A percentile compares a stretch with the other conserved stretches of the same genome.
Conservation (phyloP, 2,329 filamentous ascomycete species). For the Macrophomina phaseolina region DNA sequence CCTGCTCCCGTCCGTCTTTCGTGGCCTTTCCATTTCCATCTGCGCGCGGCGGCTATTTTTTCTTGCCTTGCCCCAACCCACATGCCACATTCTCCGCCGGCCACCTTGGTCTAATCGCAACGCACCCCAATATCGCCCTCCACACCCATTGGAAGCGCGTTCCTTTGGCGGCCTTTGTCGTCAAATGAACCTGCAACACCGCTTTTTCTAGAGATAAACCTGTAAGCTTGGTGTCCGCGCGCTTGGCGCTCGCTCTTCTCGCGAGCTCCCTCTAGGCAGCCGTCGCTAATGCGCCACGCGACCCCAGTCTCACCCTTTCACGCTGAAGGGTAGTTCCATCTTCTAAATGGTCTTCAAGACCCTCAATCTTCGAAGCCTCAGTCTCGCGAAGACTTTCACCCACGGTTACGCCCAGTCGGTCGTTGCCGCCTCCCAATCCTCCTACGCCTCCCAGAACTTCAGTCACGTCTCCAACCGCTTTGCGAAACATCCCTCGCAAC, state of each 20-base stretch:
- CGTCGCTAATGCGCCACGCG: slow-evolving; percentile 23
- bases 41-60: slow-evolving; percentile 5
- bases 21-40: background rate
- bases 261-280: slow-evolving; percentile 24
- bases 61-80: background rate
- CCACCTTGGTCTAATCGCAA: slow-evolving; percentile 3
- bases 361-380: slow-evolving; percentile 90
- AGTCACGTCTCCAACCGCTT: slow-evolving; percentile 48
- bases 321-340: slow-evolving; percentile 67
- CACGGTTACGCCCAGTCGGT: slow-evolving; percentile 98
- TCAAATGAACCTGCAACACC: slow-evolving; percentile 98
- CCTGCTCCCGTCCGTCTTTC: slow-evolving; percentile 1
- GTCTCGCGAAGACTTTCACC: slow-evolving; percentile 94
- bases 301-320: slow-evolving; percentile 54
- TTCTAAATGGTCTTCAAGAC: slow-evolving; percentile 88
- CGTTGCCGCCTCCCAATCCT: slow-evolving; percentile 90
- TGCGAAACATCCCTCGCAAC: slow-evolving; percentile 64
- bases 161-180: slow-evolving; percentile 86
- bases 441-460: slow-evolving; percentile 71
- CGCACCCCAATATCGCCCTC: background rate
- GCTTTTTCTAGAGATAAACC: slow-evolving; percentile 63
- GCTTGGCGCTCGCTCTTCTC: background rate
- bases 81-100: background rate
- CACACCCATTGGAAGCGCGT: slow-evolving; percentile 67
- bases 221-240: slow-evolving; percentile 57